These are phyloP conservation scores for Chimonanthus salicifolius DNA, from an alignment of 164 flowering plant genomes.

Conservation along the genomic window DNA sequence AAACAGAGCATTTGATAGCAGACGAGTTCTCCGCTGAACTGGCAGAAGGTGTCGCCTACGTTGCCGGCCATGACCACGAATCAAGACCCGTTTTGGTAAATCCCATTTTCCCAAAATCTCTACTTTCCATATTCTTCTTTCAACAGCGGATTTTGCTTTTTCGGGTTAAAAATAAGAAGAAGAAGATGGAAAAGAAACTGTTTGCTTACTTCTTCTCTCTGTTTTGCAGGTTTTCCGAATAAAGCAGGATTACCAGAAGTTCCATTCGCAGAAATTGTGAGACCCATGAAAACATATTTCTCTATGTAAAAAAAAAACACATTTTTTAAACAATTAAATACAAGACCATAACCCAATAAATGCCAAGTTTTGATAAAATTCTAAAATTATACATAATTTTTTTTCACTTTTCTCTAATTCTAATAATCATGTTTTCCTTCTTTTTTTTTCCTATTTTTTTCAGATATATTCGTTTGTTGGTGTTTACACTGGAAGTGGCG, in stretches of 20 bases:
- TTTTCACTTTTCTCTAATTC: background rate
- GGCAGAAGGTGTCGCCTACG: slow-evolving; percentile 87
- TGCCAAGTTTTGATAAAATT: too few relatives aligned
- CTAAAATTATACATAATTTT: background rate
- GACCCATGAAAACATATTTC: slow-evolving; percentile 7
- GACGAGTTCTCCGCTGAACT: slow-evolving; percentile 94
- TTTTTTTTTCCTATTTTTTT: slow-evolving; percentile 2
- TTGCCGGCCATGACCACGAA: slow-evolving; percentile 84
- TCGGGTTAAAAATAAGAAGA: too few relatives aligned
- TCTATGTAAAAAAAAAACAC: too few relatives aligned
- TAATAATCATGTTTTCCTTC: background rate
- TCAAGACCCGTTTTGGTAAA: slow-evolving; percentile 85
- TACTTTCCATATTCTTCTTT: background rate
- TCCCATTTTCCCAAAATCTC: background rate
- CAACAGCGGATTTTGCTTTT: too few relatives aligned
- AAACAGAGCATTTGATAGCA: slow-evolving; percentile 73
- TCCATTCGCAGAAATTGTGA: slow-evolving; percentile 87
- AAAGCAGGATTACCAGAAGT: slow-evolving; percentile 94
- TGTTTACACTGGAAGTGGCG: slow-evolving; percentile 90
- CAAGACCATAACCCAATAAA: too few relatives aligned
- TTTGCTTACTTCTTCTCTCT: background rate
- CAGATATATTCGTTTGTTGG: slow-evolving; percentile 80
- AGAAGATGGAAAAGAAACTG: too few relatives aligned
- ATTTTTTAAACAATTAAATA: too few relatives aligned
- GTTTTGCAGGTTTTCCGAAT: slow-evolving; percentile 73